Percentiles rank a stretch among this genome's conserved stretches.
Evolutionary conservation across 2,329 filamentous ascomycete genomes (phyloP).

Genomic region (Fusarium falciforme): DNA sequence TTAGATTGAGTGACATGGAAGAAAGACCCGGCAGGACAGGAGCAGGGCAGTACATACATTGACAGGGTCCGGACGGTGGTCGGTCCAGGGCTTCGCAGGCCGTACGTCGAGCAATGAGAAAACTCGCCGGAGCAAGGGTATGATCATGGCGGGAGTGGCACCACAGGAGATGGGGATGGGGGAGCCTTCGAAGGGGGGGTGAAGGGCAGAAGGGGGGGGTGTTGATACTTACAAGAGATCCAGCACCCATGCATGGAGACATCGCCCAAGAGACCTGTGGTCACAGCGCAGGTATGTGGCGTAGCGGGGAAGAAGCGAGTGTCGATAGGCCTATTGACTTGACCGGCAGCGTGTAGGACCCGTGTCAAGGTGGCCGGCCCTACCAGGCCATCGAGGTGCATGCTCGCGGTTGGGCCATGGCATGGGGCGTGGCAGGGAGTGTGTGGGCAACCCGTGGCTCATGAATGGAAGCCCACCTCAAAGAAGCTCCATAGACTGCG

Average conservation of each 20-base stretch:
- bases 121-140: slow-evolving; percentile 38
- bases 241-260: slow-evolving; percentile 23
- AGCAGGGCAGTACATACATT: slow-evolving; percentile 37
- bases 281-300: slow-evolving; percentile 44
- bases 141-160: slow-evolving; percentile 43
- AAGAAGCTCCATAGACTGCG: slow-evolving; percentile 35
- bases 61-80: slow-evolving; percentile 41
- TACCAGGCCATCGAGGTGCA: slow-evolving; percentile 43
- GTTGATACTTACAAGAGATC: slow-evolving; percentile 29
- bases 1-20: slow-evolving; percentile 44
- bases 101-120: slow-evolving; percentile 42
- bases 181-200: slow-evolving; percentile 13
- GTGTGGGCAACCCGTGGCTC: slow-evolving; percentile 25
- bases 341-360: slow-evolving; percentile 36
- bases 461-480: slow-evolving; percentile 22
- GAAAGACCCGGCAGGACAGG: slow-evolving; percentile 31
- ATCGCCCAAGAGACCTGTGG: slow-evolving; percentile 42
- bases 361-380: slow-evolving; percentile 38
- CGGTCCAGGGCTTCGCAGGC: slow-evolving; percentile 23
- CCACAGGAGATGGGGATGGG: slow-evolving; percentile 37
- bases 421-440: slow-evolving; percentile 32
- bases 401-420: slow-evolving; percentile 33
- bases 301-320: slow-evolving; percentile 46
- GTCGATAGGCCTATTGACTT: slow-evolving; percentile 45
- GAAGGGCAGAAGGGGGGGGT: slow-evolving; percentile 30